phyloP scores from a whole-genome alignment of 2,329 filamentous ascomycete genomes.

The Lomentospora prolificans region DNA sequence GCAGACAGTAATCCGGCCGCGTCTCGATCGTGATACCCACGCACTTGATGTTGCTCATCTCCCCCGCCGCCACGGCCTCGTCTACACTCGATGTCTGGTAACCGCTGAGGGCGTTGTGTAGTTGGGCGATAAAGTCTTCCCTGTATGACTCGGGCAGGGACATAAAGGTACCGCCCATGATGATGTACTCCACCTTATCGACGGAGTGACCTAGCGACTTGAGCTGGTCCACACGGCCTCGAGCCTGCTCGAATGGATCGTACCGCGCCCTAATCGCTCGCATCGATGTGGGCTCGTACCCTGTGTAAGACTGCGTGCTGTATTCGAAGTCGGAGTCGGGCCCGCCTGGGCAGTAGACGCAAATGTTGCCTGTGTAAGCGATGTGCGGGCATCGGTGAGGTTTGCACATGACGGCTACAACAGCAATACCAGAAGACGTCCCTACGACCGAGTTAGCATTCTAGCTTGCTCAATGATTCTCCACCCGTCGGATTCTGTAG shows the following conservation, averaged over 20 bases:
- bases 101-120: conserved; percentile 93
- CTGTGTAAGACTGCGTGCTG: conserved; percentile 96
- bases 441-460: conserved; percentile 32
- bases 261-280: conserved; percentile 93
- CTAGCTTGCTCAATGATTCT: not conserved
- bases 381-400: conserved; percentile 96
- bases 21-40: conserved; percentile 99
- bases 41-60: conserved; percentile 96
- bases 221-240: conserved; percentile 92
- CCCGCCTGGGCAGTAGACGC: conserved; percentile 94
- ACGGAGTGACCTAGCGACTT: conserved; percentile 92
- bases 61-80: conserved; percentile 85
- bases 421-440: conserved; percentile 92
- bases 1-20: conserved; percentile 89
- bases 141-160: conserved; percentile 81
- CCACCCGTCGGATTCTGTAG: not conserved
- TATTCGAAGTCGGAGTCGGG: conserved; percentile 99
- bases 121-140: conserved; percentile 86
- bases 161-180: conserved; percentile 99
- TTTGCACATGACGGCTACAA: conserved; percentile 99
- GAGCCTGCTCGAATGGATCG: conserved; percentile 94
- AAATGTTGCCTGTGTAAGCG: conserved; percentile 96
- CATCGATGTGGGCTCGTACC: conserved; percentile 98
- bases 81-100: conserved; percentile 93
- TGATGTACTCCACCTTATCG: conserved; percentile 99